A percentile compares a stretch with the other conserved stretches of the same genome.
Conservation (phyloP, 1,284 basidiomycete genomes). For the Entoloma clypeatum region DNA sequence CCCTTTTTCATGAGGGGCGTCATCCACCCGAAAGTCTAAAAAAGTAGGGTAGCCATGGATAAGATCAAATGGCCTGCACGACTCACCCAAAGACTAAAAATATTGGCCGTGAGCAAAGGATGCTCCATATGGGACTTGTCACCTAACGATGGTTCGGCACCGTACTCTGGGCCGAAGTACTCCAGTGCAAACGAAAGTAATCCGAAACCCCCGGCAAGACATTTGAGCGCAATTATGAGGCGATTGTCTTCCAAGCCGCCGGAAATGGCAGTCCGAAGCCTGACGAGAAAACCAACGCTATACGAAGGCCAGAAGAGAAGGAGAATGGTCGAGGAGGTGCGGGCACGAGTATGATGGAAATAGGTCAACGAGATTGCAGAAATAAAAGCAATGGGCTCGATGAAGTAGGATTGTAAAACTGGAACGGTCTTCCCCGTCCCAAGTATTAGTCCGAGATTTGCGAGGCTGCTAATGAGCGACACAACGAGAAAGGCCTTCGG, state of each 20-base stretch:
- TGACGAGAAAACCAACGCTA: conserved; percentile 47
- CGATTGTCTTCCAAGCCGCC: conserved; percentile 26
- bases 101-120: conserved; percentile 78
- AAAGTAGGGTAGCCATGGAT: too few species aligned
- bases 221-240: conserved; percentile 45
- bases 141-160: conserved; percentile 33
- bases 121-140: conserved; percentile 54
- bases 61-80: conserved; percentile 1
- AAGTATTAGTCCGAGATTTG: conserved; percentile 36
- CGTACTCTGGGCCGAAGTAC: conserved; percentile 65
- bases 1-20: conserved; percentile 74
- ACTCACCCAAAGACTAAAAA: conserved; percentile 68
- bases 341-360: conserved; percentile 75
- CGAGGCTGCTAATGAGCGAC: conserved; percentile 39
- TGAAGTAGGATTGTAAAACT: conserved; percentile 50
- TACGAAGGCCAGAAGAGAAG: conserved; percentile 86
- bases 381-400: conserved; percentile 54
- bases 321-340: conserved; percentile 71
- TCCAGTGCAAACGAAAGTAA: conserved; percentile 65
- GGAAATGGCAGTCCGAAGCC: conserved; percentile 57
- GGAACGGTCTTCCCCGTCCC: conserved; percentile 41
- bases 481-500: conserved; percentile 42
- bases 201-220: conserved; percentile 46
- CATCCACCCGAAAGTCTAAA: conserved; percentile 75
- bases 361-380: conserved; percentile 48